Evolutionary conservation across 2,329 filamentous ascomycete genomes (phyloP).

Genomic region (Venturia oleaginea): DNA sequence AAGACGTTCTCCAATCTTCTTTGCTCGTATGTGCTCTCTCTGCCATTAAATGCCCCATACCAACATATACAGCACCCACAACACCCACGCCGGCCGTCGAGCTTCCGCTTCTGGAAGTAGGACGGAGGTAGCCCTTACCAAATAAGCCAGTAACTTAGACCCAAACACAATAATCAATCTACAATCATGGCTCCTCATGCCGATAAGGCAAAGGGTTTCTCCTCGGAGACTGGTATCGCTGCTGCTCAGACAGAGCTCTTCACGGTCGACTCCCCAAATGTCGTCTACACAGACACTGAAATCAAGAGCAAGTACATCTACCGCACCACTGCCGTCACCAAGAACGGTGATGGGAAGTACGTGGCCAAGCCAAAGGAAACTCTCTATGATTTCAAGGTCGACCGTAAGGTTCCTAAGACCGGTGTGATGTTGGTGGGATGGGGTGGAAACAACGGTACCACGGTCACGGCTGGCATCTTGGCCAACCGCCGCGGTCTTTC

Average conservation of each 20-base stretch:
- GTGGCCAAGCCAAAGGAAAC: constrained; percentile 81
- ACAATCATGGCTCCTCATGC: constrained; percentile 88
- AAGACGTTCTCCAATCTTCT: constrained; percentile 99
- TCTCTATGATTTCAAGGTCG: constrained; percentile 93
- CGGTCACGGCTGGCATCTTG: constrained; percentile 92
- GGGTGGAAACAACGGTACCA: constrained; percentile 97
- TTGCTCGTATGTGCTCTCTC: constrained; percentile 65
- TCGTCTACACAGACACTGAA: constrained; percentile 76
- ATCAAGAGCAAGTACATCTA: constrained; percentile 96
- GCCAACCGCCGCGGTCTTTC: constrained; percentile 79
- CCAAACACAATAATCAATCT: constrained; percentile 17
- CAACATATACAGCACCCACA: constrained; percentile 58
- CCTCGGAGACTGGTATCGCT: constrained; percentile 34
- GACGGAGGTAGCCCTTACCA: constrained; percentile 47
- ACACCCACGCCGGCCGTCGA: constrained; percentile 95
- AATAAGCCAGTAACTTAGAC: constrained; percentile 21
- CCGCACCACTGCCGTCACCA: constrained; percentile 77
- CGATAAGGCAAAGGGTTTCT: constrained; percentile 50
- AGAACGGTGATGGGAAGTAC: constrained; percentile 63
- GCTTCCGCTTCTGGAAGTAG: constrained; percentile 78
- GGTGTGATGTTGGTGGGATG: constrained; percentile 97
- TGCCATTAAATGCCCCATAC: constrained; percentile 8
- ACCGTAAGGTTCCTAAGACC: constrained; percentile 84
- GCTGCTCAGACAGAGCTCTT: constrained; percentile 56
- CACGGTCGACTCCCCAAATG: constrained; percentile 84